Conservation (phyloP, 139 green algal species). For the Raphidocelis subcapitata region DNA sequence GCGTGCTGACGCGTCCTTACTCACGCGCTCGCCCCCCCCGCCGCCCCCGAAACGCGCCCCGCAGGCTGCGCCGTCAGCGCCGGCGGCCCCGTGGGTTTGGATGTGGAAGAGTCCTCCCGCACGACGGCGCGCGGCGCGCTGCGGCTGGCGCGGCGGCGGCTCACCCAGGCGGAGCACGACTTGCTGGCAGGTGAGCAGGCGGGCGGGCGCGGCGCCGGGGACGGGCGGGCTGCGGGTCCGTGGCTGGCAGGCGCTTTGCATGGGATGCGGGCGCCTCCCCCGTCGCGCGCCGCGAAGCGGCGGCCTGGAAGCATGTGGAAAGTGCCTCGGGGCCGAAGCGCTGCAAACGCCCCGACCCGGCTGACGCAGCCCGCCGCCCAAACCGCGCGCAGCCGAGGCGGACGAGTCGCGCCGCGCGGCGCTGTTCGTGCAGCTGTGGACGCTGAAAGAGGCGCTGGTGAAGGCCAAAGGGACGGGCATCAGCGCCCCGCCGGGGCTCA, state of each 20-base stretch:
- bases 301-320: neutral
- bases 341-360: neutral
- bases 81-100: constrained; percentile 55
- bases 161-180: constrained; percentile 44
- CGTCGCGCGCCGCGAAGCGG: neutral
- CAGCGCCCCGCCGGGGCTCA: constrained; percentile 53
- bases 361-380: too few species aligned
- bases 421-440: constrained; percentile 72
- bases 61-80: constrained; percentile 40
- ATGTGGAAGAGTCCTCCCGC: constrained; percentile 55
- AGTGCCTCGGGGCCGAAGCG: too few species aligned
- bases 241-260: neutral
- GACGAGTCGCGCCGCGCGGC: neutral
- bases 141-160: constrained; percentile 51
- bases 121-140: constrained; percentile 34
- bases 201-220: neutral
- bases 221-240: neutral
- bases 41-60: too few species aligned
- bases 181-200: constrained; percentile 39
- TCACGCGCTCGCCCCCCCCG: neutral
- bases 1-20: too few species aligned
- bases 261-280: neutral
- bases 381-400: too few species aligned
- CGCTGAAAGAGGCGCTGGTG: constrained; percentile 78
- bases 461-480: constrained; percentile 77